Conservation (phyloP, 2,329 filamentous ascomycete genomes). For the Cladorrhinum sp. region DNA sequence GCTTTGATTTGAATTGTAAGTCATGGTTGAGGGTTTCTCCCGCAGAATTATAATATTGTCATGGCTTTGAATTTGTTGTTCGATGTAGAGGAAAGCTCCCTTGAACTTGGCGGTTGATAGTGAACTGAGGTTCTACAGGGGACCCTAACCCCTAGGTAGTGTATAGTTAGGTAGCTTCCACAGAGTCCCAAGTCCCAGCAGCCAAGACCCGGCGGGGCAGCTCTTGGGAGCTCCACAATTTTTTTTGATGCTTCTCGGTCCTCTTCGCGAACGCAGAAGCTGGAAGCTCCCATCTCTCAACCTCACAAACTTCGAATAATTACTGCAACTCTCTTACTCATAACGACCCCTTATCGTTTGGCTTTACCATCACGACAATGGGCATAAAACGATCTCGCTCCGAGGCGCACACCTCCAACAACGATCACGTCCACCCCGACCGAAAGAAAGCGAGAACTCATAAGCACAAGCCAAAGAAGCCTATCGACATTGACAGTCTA, state of each 20-base stretch:
- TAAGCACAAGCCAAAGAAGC: slow-evolving; percentile 39
- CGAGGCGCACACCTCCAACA: slow-evolving; percentile 24
- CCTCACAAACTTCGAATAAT: neutral
- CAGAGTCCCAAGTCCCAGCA: neutral
- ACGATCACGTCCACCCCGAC: slow-evolving; percentile 16
- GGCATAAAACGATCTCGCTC: slow-evolving; percentile 31
- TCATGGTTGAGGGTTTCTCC: neutral
- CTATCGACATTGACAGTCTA: slow-evolving; percentile 45
- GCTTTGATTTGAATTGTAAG: neutral
- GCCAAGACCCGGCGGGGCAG: neutral
- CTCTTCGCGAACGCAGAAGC: neutral
- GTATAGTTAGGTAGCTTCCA: neutral
- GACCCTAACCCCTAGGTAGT: slow-evolving; percentile 26
- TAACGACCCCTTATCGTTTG: too few species aligned
- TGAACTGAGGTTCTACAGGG: neutral
- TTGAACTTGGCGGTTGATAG: neutral
- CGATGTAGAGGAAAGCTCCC: slow-evolving; percentile 6
- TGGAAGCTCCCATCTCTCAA: neutral
- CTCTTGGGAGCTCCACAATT: neutral
- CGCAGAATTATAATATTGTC: neutral
- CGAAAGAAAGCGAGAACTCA: slow-evolving; percentile 35
- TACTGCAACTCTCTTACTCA: too few species aligned
- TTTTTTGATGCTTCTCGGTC: slow-evolving; percentile 2
- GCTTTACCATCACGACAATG: slow-evolving; percentile 24
- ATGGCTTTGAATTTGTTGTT: neutral